These are phyloP conservation scores for Rhodotorula sp. DNA, from an alignment of 1,284 basidiomycete species.

Conservation along the genomic window DNA sequence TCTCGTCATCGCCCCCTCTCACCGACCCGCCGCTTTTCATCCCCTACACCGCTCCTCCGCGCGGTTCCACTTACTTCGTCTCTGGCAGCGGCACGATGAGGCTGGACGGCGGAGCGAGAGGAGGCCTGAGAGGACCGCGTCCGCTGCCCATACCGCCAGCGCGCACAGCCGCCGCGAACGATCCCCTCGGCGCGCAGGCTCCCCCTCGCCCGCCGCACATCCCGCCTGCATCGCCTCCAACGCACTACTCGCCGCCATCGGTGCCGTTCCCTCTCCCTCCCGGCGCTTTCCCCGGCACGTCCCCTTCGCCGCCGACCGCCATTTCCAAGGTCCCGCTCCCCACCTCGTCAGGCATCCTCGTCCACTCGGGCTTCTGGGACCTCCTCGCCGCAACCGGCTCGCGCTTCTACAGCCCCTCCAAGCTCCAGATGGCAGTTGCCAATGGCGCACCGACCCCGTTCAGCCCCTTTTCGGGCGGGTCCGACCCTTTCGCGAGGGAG, in stretches of 20 bases:
- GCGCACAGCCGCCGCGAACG: neutral
- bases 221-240: neutral
- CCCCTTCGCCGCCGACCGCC: neutral
- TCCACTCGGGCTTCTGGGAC: constrained; percentile 85
- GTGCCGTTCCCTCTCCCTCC: neutral
- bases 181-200: neutral
- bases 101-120: too few relatives aligned
- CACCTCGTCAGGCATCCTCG: constrained; percentile 56
- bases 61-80: constrained; percentile 15
- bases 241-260: neutral
- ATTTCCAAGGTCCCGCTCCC: neutral
- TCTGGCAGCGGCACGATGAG: neutral
- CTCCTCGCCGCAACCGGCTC: constrained; percentile 60
- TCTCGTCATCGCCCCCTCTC: neutral
- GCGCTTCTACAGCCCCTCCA: constrained; percentile 59
- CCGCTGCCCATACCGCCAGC: neutral
- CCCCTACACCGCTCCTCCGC: neutral
- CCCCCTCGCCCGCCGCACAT: neutral
- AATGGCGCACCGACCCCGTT: constrained; percentile 15
- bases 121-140: neutral
- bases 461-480: constrained; percentile 10
- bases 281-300: neutral
- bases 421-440: constrained; percentile 54
- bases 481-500: constrained; percentile 6
- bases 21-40: neutral